Base-by-base conservation (phyloP, 1,139 yeast genomes). In the Lodderomyces pseudojiufengensis region DNA sequence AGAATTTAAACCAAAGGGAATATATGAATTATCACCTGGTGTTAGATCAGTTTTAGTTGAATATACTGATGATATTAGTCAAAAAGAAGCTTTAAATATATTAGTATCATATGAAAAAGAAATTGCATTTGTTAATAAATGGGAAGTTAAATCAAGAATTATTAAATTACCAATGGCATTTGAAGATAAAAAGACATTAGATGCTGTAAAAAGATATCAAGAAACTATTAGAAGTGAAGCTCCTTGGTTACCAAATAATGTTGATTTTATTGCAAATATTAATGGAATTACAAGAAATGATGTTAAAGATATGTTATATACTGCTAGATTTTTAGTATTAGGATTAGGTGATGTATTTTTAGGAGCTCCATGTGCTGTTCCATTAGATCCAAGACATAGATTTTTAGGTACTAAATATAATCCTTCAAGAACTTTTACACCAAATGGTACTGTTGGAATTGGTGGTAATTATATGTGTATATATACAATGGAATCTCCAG, bases 381-480 rank as follows among this genome's bases (percentile, higher is more conserved):
- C 98, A 27, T 75, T 92, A 50, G 97, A 92, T 59, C 97, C 98
- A 41, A 81, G 97, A 53, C 97, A 90, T 50, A 77, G 97, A 55
- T 73, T 87, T 43, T 67, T 90, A 43, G 97, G 97, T 36, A 77
- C 96, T 27, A 92, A 92, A 63, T 92, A 92, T 63, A 92, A 92
- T 54, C 98, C 98, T 21, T 85, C 96, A 12, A 79, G 98, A 70
- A 87, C 97, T 1, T 87, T 73, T 66, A 92, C 98, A 3, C 96
- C 97, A 29, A 86, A 87, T 54, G 98, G 97, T 49, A 84, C 94
- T 26, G 97, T 92, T 46, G 98, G 98, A 54, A 82, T 92, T 57
- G 98, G 97, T 47, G 97, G 97, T 49, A 87, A 83, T 82, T 92
- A 88, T 70, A 88, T 90, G 97, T 90, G 97, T 69, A 90, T 92